A percentile compares a stretch with the other conserved stretches of the same genome.
These are phyloP conservation scores for Silene noctiflora DNA, from an alignment of 179 eudicot genomes.

Conservation along the genomic window DNA sequence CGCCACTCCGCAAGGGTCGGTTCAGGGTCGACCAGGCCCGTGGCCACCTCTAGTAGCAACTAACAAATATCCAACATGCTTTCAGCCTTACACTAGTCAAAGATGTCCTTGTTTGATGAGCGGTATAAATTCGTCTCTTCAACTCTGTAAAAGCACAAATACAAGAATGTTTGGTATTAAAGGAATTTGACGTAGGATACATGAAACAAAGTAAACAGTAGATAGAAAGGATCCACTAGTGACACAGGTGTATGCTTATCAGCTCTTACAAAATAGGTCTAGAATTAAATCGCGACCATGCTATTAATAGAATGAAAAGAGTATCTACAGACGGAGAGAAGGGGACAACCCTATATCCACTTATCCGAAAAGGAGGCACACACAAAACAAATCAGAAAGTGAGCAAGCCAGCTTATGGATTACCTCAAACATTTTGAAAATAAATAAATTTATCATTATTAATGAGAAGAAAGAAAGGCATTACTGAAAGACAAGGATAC, in stretches of 20 bases:
- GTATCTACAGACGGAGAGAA: neutral
- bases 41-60: neutral
- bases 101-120: conserved; percentile 40
- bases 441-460: neutral
- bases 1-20: too few species aligned
- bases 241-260: neutral
- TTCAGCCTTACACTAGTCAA: conserved; percentile 50
- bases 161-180: neutral
- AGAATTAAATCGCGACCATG: neutral
- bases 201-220: neutral
- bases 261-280: neutral
- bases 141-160: conserved; percentile 42
- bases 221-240: neutral
- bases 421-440: neutral
- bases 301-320: neutral
- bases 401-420: neutral
- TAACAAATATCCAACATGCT: neutral
- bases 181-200: neutral
- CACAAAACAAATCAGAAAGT: neutral
- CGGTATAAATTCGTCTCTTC: conserved; percentile 51
- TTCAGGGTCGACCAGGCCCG: too few species aligned
- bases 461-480: neutral
- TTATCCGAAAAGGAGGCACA: neutral
- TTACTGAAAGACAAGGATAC: neutral
- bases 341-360: neutral